Evolutionary conservation across 2,329 filamentous ascomycete species (phyloP), one percentile per base, ranked within the genome.

Genomic region (Anisogramma anomala): DNA sequence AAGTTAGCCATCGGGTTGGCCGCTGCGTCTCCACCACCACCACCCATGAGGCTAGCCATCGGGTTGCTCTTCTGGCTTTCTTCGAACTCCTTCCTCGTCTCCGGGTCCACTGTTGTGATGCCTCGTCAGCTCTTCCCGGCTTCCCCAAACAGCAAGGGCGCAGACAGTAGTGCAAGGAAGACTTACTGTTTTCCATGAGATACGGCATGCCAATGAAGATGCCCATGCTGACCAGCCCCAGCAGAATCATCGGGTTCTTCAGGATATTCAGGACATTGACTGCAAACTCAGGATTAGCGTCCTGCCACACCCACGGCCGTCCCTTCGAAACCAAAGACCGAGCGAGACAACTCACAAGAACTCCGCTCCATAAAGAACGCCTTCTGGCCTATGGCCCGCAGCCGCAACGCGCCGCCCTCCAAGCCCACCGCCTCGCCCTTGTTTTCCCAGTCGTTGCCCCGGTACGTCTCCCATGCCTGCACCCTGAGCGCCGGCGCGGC

Each of bases 201-300:
- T 95, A 91, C 11, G 91, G 91, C 83, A 96, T 85, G 50, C 88
- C 88, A 53, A 96, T 72, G 48, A 94, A 87, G 50, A 95, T 68
- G 4, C 67, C 79, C 67, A 95, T 77, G 47, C 81, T 86, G 28
- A 91, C 78, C 25, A 94, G 63, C 4, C 82, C 87, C 68, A 98
- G 82, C 46, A 98, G 72, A 49, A 96, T 95, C 87, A 96, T 96
- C 3, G 91, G 91, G 58, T 85, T 94, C 68, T 91, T 91, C 53
- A 95, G 69, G 42, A 95, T 79, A 44, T 74, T 76, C 43, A 95
- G 56, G n/a, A 88, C 71, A 14, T 80, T 85, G 64, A 89, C 82
- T 86, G 50, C 33, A 14, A 31, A 32, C 4, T 38, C 36, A 11
- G n/a, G n/a, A n/a, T n/a, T n/a, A n/a, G n/a, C n/a, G n/a, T n/a